Evolutionary conservation across 2,329 filamentous ascomycete species (phyloP).

Genomic region (Teratosphaeria zuluensis): DNA sequence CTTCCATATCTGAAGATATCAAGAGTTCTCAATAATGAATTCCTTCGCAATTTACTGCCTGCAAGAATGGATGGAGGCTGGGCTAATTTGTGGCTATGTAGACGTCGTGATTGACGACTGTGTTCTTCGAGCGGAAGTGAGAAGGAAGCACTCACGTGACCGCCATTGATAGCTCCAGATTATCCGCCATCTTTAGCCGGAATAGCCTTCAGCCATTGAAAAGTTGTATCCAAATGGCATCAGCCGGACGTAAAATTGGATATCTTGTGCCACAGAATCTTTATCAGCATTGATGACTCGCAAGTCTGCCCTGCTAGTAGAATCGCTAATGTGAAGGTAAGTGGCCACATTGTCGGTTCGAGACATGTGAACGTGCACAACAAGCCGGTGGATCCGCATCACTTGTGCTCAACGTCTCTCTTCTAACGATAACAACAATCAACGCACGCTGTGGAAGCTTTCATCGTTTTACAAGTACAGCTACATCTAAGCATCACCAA

Average conservation of each 20-base stretch:
- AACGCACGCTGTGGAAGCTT: background rate
- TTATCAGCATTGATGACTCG: background rate
- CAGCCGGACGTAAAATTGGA: background rate
- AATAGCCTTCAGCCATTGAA: background rate
- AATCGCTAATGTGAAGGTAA: background rate
- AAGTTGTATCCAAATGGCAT: background rate
- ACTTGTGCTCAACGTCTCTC: background rate
- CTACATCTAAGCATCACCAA: background rate
- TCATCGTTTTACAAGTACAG: background rate
- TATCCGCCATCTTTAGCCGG: background rate
- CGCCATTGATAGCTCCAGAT: background rate
- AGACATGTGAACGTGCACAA: background rate
- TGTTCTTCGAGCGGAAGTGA: no score
- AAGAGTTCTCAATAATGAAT: background rate
- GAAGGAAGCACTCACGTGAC: background rate
- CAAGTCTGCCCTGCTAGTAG: background rate
- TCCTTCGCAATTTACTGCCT: background rate
- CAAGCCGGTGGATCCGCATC: background rate
- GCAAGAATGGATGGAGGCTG: background rate
- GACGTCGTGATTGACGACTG: background rate
- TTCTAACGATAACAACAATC: background rate
- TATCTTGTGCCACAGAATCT: background rate
- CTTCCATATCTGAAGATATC: constrained; percentile 14
- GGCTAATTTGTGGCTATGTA: no score
- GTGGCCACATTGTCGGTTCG: background rate